Base-by-base conservation (phyloP, 129 eudicot genomes). In the Flaveria brownii region DNA sequence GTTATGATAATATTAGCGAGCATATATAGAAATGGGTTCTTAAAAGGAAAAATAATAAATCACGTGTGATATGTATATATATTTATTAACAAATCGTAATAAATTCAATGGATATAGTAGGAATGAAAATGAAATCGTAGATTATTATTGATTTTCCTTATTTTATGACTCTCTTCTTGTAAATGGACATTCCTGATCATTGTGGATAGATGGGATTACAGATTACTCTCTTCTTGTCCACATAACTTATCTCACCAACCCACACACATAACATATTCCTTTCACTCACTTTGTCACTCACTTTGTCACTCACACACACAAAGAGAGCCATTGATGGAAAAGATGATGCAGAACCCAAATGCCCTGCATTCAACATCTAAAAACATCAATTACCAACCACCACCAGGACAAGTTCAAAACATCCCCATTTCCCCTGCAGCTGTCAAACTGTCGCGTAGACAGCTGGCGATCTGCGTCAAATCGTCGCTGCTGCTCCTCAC, bases 381-480 rank as follows among this genome's bases (percentile, higher is more conserved):
- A 54, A 16, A 65, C 73, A 80, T 78, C 28, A 77, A 70, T 51
- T 75, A 71, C 23, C 78, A 72, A 70, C 78, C 85, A 67, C 77
- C 84, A 52, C 59, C 86, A 41, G 54, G 84, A 17, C 83, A 73
- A 20, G 67, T 70, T 61, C 93, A 86, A 64, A 63, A 22, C 85
- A 42, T 60, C 43, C 68, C 85, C 74, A 76, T 79, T 54, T 59
- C 79, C 41, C 74, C 85, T 4, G 80, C 85, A 75, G 75, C 76
- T 68, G 55, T 76, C 77, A 86, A 81, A 64, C 51, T 92, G 51
- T 81, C 90, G 20, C 96, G 97, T 12, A 78, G 96, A 74, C 87
- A 86, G 10, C 86, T 91, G 1, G 77, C 90, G 13, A 77, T 83
- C 57, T 80, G 81, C 81, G 73, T 85, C 75, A 87, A 82, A 9